Conservation (phyloP, 2,329 filamentous ascomycete species). For the Neofusicoccum parvum region DNA sequence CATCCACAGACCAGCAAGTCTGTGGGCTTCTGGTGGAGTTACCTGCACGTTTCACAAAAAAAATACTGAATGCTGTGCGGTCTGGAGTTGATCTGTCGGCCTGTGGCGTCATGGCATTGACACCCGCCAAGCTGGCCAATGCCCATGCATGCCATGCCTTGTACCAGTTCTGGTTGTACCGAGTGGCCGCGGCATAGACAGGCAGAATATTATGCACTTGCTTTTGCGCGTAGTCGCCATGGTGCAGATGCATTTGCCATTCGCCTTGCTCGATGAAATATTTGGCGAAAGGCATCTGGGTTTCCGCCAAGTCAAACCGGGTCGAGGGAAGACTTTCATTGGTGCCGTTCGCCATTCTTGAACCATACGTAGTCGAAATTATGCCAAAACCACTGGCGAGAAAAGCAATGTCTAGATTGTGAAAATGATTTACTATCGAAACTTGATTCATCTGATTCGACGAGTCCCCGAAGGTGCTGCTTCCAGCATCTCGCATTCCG, state of each 20-base stretch:
- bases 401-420: too few species aligned
- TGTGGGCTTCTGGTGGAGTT: too few species aligned
- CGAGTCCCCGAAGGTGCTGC: too few species aligned
- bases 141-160: constrained; percentile 99
- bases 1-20: too few species aligned
- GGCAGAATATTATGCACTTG: constrained; percentile 84
- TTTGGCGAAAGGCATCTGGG: constrained; percentile 78
- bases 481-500: constrained; percentile 27
- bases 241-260: constrained; percentile 86
- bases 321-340: constrained; percentile 28
- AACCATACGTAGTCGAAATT: constrained; percentile 37
- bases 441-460: not conserved
- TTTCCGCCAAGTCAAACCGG: constrained; percentile 52
- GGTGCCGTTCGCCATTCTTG: constrained; percentile 34
- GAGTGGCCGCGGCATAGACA: constrained; percentile 92
- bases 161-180: constrained; percentile 94
- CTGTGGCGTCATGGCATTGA: constrained; percentile 74
- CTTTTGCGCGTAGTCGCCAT: constrained; percentile 79
- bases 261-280: constrained; percentile 96
- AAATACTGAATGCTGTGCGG: constrained; percentile 18
- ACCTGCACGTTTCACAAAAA: too few species aligned
- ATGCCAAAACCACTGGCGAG: too few species aligned
- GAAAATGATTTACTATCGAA: too few species aligned
- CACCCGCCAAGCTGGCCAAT: constrained; percentile 96
- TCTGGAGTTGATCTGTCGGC: constrained; percentile 61